Evolutionary conservation across 2,329 filamentous ascomycete genomes (phyloP).

Genomic region (Colletotrichum theobromicola): DNA sequence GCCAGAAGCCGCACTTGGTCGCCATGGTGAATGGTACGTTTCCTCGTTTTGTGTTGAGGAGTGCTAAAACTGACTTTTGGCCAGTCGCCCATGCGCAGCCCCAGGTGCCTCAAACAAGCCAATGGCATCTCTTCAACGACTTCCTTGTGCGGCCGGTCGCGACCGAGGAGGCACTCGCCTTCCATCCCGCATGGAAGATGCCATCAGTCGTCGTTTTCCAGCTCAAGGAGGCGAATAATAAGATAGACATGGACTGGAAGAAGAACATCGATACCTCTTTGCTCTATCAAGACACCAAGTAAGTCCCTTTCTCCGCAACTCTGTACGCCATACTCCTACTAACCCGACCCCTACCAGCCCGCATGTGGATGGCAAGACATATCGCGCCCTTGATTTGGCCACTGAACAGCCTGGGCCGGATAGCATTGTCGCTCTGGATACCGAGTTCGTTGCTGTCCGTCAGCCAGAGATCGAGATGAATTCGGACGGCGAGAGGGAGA

Average conservation of each 20-base stretch:
- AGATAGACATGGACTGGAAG: constrained; percentile 87
- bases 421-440: constrained; percentile 87
- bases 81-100: constrained; percentile 71
- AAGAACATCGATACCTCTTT: constrained; percentile 81
- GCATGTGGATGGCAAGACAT: constrained; percentile 56
- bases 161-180: constrained; percentile 83
- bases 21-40: constrained; percentile 81
- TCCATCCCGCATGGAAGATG: constrained; percentile 91
- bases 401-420: constrained; percentile 72
- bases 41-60: not conserved
- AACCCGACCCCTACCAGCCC: constrained; percentile 36
- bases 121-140: constrained; percentile 98
- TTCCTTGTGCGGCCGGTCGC: constrained; percentile 86
- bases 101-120: constrained; percentile 63
- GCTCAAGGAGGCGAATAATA: constrained; percentile 78
- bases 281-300: constrained; percentile 75
- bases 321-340: constrained; percentile 25
- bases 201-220: constrained; percentile 90
- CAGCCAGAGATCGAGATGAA: constrained; percentile 96
- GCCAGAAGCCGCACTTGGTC: constrained; percentile 89
- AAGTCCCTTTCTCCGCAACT: not conserved
- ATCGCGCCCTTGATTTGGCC: constrained; percentile 60
- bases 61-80: not conserved
- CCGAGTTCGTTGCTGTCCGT: constrained; percentile 93
- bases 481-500: constrained; percentile 89